Percentiles rank a stretch among this genome's conserved stretches.
Evolutionary conservation across 345 rosid species (phyloP).

Genomic region (Pistacia vera): DNA sequence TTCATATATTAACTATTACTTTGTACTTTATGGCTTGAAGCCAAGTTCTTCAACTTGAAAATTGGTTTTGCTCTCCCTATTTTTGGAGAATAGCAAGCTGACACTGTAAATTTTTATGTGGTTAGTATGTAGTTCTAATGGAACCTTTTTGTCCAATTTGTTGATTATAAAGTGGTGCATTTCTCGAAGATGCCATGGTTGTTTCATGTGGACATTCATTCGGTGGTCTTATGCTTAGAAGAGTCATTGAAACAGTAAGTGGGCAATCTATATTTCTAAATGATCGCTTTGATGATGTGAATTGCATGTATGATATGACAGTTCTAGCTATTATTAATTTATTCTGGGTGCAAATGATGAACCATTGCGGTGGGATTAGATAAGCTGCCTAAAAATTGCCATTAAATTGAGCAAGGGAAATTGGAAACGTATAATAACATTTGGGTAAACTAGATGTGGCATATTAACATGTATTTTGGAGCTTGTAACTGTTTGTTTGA

Average conservation of each 20-base stretch:
- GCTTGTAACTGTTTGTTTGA: neutral
- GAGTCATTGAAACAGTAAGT: conserved; percentile 84
- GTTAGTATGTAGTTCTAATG: conserved; percentile 12
- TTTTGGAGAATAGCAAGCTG: neutral
- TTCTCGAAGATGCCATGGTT: conserved; percentile 93
- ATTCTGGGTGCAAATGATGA: conserved; percentile 9
- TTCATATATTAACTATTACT: neutral
- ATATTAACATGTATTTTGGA: neutral
- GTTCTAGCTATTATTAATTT: neutral
- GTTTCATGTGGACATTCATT: conserved; percentile 98
- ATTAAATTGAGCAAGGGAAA: neutral
- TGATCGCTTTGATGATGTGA: conserved; percentile 14
- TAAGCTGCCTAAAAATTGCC: conserved; percentile 1
- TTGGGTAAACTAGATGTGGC: neutral
- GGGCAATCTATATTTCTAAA: conserved; percentile 6
- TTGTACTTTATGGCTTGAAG: neutral
- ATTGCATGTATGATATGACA: neutral
- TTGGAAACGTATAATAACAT: neutral
- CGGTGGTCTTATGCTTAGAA: conserved; percentile 93
- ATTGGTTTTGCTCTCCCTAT: neutral
- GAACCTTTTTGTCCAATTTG: conserved; percentile 6
- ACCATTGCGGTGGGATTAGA: neutral
- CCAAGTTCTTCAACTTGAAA: neutral
- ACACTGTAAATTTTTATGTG: neutral
- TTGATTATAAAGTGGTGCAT: conserved; percentile 72